Base-by-base conservation (phyloP, 495 filamentous ascomycete species). In the Penicillium soppii region DNA sequence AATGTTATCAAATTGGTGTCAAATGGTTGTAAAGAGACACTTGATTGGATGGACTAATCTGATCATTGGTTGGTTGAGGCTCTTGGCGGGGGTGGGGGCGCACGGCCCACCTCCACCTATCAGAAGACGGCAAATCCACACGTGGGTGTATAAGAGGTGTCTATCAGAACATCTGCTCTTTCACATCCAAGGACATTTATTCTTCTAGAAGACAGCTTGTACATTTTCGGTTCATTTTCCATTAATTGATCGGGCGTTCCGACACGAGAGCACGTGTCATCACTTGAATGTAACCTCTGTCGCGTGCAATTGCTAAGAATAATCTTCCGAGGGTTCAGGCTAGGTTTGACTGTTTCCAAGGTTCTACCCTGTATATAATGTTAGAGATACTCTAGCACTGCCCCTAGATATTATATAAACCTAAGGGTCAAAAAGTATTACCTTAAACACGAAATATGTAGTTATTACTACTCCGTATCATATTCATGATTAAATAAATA, bases 81-180 rank as follows among this genome's bases (percentile, higher is more conserved):
- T 44, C 40, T 49, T 49, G 49, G 49, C 49, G 22, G 16, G 15
- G 20, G n/a, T 43, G 39, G 29, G 15, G 49, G 9, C 38, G 23
- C n/a, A 36, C 6, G 47, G 26, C 7, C 40, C 30, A 20, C 30
- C 9, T 12, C 15, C 10, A 7, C 49, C 30, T 44, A 52, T 44
- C n/a, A 52, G 21, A 19, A 8, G 10, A 1, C 32, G 6, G 19
- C 1, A 2, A 21, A 15, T 7, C 22, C 15, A 36, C 49, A 52
- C 40, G 49, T 52, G 49, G 21, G 40, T 30, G 22, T 26, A 36
- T 36, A 23, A 26, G 27, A 52, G 40, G 40, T 19, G n/a, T 30
- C 27, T 44, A 12, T 35, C 32, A 21, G n/a, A n/a, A n/a, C n/a
- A 23, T 16, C 3, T 19, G 4, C 25, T 32, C 37, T 40, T 40